phyloP scores from a whole-genome alignment of 2,329 filamentous ascomycete species.

The Onygenales sp. region DNA sequence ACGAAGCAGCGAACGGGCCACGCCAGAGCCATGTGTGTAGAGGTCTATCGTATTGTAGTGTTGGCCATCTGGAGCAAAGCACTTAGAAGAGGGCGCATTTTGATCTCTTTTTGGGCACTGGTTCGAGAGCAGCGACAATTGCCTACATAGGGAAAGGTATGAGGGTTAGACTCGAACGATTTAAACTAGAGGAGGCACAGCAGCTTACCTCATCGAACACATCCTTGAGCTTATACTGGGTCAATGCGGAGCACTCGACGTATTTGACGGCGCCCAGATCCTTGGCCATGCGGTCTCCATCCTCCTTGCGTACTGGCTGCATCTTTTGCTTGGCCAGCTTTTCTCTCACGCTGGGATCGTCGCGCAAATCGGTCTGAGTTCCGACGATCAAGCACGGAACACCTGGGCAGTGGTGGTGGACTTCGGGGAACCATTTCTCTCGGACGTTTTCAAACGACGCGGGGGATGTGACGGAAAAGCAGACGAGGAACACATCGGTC shows the following conservation, averaged over 20 bases:
- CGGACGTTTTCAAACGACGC: conserved; percentile 98
- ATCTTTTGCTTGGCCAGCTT: conserved; percentile 96
- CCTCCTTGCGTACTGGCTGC: conserved; percentile 81
- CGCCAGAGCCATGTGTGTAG: not conserved
- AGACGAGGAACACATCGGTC: conserved; percentile 97
- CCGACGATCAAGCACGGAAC: conserved; percentile 97
- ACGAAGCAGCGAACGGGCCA: not conserved
- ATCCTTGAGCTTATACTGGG: conserved; percentile 97
- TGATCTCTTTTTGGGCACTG: conserved; percentile 69
- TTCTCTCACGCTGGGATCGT: conserved; percentile 76
- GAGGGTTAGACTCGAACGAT: not conserved
- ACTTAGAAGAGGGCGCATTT: conserved; percentile 61
- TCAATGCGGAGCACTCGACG: conserved; percentile 95
- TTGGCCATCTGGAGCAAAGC: not conserved
- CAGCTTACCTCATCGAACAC: conserved; percentile 89
- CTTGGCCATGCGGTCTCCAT: conserved; percentile 93
- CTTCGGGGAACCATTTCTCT: conserved; percentile 98
- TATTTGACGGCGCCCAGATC: conserved; percentile 98
- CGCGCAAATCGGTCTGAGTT: conserved; percentile 91
- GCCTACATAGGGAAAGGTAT: conserved; percentile 49
- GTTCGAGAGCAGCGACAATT: conserved; percentile 90
- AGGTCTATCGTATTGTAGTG: conserved; percentile 1
- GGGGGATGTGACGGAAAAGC: conserved; percentile 95
- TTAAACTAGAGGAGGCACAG: not conserved
- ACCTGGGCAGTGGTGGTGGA: conserved; percentile 95